Percentiles rank a stretch among this genome's conserved stretches.
phyloP scores from a whole-genome alignment of 106 monocot species.

The Gastrodia elata region DNA sequence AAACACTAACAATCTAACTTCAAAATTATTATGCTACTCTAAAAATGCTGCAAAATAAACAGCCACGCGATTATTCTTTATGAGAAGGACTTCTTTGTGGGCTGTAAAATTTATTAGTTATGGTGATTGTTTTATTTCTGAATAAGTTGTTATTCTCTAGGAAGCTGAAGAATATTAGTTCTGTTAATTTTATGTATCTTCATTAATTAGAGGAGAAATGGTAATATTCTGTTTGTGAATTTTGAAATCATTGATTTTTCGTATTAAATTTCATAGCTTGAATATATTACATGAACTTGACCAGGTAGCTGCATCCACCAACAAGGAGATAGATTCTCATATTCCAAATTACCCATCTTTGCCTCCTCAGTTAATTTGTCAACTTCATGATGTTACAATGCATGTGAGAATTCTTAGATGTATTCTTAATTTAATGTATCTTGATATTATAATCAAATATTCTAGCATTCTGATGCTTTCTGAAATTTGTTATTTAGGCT shows the following conservation, averaged over 20 bases:
- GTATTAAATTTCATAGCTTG: not conserved
- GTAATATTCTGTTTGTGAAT: not conserved
- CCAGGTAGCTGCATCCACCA: conserved; percentile 88
- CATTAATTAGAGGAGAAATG: not conserved
- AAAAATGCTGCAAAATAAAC: no score
- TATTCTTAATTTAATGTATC: not conserved
- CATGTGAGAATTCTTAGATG: conserved; percentile 41
- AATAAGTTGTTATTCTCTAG: not conserved
- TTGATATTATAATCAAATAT: not conserved
- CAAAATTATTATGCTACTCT: no score
- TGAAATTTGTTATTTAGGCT: conserved; percentile 41
- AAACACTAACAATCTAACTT: no score
- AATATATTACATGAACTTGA: not conserved
- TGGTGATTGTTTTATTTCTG: not conserved
- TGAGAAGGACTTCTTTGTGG: no score
- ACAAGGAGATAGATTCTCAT: conserved; percentile 79
- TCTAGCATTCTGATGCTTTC: not conserved
- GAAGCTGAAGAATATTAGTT: not conserved
- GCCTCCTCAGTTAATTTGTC: conserved; percentile 85
- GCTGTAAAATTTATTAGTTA: no score
- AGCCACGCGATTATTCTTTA: no score
- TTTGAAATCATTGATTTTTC: not conserved
- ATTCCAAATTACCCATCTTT: conserved; percentile 86
- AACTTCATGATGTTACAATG: conserved; percentile 90
- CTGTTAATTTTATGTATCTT: not conserved